Percentiles rank a stretch among this genome's conserved stretches.
These are phyloP conservation scores for Cordyceps pruinosa DNA, from an alignment of 2,329 filamentous ascomycete species.

Conservation along the genomic window DNA sequence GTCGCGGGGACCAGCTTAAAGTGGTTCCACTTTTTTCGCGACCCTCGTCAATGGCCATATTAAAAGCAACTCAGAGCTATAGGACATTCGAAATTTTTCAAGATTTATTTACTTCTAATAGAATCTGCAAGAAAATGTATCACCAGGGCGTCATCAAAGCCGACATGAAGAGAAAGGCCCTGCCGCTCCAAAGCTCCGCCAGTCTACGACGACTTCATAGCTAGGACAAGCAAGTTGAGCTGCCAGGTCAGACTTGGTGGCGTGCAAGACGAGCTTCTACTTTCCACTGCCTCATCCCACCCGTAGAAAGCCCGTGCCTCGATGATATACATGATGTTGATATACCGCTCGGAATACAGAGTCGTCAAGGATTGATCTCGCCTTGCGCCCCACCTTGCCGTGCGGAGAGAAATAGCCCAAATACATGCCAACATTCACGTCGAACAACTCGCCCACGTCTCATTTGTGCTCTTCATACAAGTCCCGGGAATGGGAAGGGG, in stretches of 20 bases:
- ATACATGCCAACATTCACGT: conserved; percentile 9
- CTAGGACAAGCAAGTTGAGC: conserved; percentile 1
- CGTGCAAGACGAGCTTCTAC: conserved; percentile 7
- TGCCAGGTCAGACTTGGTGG: conserved; percentile 4
- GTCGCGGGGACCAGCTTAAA: conserved; percentile 13
- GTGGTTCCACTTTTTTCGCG: conserved; percentile 15
- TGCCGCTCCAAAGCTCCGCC: conserved; percentile 1
- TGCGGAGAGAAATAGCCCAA: conserved; percentile 37
- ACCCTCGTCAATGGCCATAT: conserved; percentile 7
- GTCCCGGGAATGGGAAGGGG: conserved; percentile 15
- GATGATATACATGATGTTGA: conserved; percentile 27
- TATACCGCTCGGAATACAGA: conserved; percentile 73
- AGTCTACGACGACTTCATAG: background rate
- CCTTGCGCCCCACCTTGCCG: conserved; percentile 71
- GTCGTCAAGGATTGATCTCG: conserved; percentile 65
- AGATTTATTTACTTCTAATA: background rate
- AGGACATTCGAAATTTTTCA: background rate
- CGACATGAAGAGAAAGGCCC: conserved; percentile 2
- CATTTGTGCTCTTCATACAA: background rate
- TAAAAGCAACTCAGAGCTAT: background rate
- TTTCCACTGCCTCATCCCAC: conserved; percentile 10
- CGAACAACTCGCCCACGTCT: background rate
- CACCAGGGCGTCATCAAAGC: conserved; percentile 5
- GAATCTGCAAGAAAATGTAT: conserved; percentile 1
- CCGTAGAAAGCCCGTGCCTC: conserved; percentile 9